phyloP scores from a whole-genome alignment of 148 eudicot genomes.

The Camellia granthamiana region DNA sequence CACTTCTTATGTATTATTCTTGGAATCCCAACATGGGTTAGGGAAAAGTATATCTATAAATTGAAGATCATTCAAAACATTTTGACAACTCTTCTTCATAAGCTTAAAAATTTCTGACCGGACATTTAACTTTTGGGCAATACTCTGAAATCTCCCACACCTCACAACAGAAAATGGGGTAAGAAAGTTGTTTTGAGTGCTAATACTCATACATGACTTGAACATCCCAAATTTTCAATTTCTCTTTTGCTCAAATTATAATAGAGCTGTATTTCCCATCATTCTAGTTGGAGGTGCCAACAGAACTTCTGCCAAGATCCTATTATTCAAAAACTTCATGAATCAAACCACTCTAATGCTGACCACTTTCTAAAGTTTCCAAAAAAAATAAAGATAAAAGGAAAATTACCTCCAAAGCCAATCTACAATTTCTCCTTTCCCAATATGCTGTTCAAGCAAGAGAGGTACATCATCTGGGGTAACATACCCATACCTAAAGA shows the following conservation, averaged over 20 bases:
- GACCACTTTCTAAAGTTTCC: not conserved
- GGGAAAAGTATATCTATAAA: not conserved
- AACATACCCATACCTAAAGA: slow-evolving; percentile 91
- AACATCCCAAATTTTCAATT: not conserved
- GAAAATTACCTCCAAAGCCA: slow-evolving; percentile 77
- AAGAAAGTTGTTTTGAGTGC: not conserved
- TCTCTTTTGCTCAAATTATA: not conserved
- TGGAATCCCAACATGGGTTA: not conserved
- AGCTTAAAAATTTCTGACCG: not conserved
- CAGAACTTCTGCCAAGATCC: not conserved
- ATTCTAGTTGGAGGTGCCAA: slow-evolving; percentile 1
- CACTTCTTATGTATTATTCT: not conserved
- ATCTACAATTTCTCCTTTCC: slow-evolving; percentile 87
- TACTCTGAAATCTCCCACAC: not conserved
- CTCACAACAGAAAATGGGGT: not conserved
- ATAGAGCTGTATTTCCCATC: not conserved
- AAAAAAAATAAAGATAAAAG: no score
- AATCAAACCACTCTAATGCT: not conserved
- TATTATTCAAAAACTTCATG: not conserved
- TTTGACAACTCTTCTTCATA: not conserved
- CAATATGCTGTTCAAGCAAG: slow-evolving; percentile 80
- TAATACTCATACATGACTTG: not conserved
- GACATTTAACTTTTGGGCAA: not conserved
- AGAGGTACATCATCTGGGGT: slow-evolving; percentile 81
- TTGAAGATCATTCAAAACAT: not conserved